Conservation (phyloP, 148 eudicot genomes). For the Vaccinium darrowii region DNA sequence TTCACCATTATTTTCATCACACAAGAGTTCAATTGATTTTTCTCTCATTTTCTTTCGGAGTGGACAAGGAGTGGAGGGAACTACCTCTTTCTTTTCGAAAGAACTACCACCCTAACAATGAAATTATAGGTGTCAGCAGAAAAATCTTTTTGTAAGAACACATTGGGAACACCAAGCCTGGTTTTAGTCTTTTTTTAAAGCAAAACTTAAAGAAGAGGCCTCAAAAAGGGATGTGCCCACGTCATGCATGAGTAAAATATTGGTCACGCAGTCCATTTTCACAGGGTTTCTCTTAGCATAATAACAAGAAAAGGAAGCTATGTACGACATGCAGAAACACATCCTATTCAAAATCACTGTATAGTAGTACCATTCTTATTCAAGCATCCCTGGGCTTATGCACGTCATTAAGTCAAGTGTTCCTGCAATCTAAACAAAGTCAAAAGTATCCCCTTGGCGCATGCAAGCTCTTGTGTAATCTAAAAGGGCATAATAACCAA, state of each 20-base stretch:
- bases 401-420: neutral
- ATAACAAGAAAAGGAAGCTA: neutral
- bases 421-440: neutral
- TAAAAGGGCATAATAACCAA: neutral
- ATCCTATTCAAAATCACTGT: neutral
- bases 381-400: neutral
- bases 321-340: neutral
- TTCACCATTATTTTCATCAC: neutral
- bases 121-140: neutral
- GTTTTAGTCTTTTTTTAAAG: neutral
- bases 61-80: too few species aligned
- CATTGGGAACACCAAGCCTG: neutral
- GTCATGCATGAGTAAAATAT: neutral
- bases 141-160: neutral
- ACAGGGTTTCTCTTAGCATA: neutral
- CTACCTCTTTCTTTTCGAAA: too few species aligned
- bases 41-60: neutral
- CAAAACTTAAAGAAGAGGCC: neutral
- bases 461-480: neutral
- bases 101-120: too few species aligned
- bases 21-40: neutral
- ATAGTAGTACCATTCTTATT: neutral
- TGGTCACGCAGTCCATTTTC: neutral
- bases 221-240: neutral
- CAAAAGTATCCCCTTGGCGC: neutral